Percentiles rank a stretch among this genome's conserved stretches.
phyloP scores from a whole-genome alignment of 2,329 filamentous ascomycete species.

The Pyricularia grisea region DNA sequence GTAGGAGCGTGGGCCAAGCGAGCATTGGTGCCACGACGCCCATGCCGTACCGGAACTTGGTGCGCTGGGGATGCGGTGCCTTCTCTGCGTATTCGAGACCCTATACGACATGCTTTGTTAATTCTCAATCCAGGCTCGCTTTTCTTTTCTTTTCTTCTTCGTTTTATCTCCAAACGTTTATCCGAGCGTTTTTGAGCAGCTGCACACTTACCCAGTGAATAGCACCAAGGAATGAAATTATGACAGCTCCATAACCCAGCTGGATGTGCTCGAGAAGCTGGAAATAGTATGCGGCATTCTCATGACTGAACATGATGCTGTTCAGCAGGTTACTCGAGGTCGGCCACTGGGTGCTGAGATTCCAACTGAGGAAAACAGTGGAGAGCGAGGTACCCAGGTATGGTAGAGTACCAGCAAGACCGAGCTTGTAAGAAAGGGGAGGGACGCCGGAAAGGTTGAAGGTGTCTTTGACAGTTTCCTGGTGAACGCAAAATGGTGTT shows the following conservation, averaged over 20 bases:
- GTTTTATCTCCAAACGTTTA: not conserved
- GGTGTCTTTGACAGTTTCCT: conserved; percentile 60
- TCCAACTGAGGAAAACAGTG: conserved; percentile 74
- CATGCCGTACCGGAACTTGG: conserved; percentile 73
- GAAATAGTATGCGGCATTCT: conserved; percentile 63
- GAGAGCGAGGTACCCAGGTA: conserved; percentile 78
- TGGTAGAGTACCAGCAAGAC: conserved; percentile 70
- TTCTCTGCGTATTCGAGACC: conserved; percentile 74
- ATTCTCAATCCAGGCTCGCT: not conserved
- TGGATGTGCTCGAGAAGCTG: conserved; percentile 77
- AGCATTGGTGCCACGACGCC: conserved; percentile 71
- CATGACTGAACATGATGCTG: conserved; percentile 54
- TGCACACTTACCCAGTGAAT: conserved; percentile 62
- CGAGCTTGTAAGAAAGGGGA: conserved; percentile 56
- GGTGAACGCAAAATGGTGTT: not conserved
- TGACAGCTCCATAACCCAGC: conserved; percentile 83
- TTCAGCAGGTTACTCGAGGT: conserved; percentile 54
- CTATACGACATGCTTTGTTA: conserved; percentile 12
- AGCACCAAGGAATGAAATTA: conserved; percentile 88
- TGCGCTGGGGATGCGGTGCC: conserved; percentile 49
- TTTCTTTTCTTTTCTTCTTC: no score
- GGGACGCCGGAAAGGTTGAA: conserved; percentile 58
- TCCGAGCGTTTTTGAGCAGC: not conserved
- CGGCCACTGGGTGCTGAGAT: conserved; percentile 61
- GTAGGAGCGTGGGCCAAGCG: conserved; percentile 82